Evolutionary conservation across 176 grass and related monocot species (phyloP), one percentile per base, ranked within the genome.

Genomic region (Oryza coarctata): DNA sequence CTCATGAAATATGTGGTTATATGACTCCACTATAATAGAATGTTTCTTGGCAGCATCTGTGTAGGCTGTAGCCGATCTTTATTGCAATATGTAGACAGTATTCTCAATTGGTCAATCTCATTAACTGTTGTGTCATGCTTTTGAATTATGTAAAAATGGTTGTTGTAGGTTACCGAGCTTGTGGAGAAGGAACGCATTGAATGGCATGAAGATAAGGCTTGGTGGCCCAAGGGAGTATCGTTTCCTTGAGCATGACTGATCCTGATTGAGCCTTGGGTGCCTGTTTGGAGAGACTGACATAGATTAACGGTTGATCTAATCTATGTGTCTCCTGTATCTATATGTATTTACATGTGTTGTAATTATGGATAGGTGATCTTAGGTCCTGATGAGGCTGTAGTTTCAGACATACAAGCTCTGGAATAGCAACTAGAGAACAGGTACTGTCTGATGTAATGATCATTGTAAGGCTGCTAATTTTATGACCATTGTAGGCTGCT

Each of bases 141-240:
- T 83, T 77, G 12, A 63, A 65, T 61, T 66, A 49, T 34, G 60
- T 15, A 55, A 73, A 50, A 36, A 73, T 41, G 30, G 49, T 26
- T 27, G 12, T 75, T 38, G 55, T 79, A 99, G 96, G 96, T 95
- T 49, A 78, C 89, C 33, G 78, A 76, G 35, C 93, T 99, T 23
- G 82, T 70, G 30, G 73, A 87, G 63, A 93, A 88, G 60, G 96
- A 98, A 83, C 69, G 73, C 11, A 76, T 99, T 29, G 82, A 86
- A 49, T 93, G 88, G 82, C 69, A 68, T 0, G 96, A 95, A 85
- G 96, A 94, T 99, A 12, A 71, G 60, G 3, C 83, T 95, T 17
- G 87, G 90, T 17, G 90, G 89, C 32, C 75, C 82, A 63, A 99
- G 83, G 60, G 84, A 93, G 73, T 99, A 99, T 74, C 65, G 79